Percentiles rank a stretch among this genome's conserved stretches.
phyloP scores from a whole-genome alignment of 2,329 filamentous ascomycete species.

The Beauveria rudraprayagi region DNA sequence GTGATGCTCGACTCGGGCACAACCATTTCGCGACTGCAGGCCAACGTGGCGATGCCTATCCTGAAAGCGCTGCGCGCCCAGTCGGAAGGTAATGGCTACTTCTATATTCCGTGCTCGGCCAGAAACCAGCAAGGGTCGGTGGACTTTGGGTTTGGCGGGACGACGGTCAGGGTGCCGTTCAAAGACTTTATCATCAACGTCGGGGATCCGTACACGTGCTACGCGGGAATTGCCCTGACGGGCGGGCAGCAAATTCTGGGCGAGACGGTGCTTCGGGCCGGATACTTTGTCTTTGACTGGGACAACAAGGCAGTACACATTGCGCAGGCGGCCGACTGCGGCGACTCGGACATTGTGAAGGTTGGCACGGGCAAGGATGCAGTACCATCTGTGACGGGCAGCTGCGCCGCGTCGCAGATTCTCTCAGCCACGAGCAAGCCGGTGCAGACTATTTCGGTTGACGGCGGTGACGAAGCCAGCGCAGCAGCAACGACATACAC shows the following conservation, averaged over 20 bases:
- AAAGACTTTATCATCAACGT: constrained; percentile 43
- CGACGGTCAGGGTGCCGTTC: constrained; percentile 34
- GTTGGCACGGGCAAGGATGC: constrained; percentile 25
- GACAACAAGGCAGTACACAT: constrained; percentile 34
- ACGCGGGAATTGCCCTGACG: constrained; percentile 32
- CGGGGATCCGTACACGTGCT: constrained; percentile 28
- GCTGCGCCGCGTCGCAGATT: constrained; percentile 27
- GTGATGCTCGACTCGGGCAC: constrained; percentile 47
- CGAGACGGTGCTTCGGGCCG: constrained; percentile 34
- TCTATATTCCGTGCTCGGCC: constrained; percentile 34
- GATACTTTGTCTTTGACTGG: constrained; percentile 40
- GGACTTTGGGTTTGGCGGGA: constrained; percentile 39
- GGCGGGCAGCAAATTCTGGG: constrained; percentile 36
- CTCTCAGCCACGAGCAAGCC: constrained; percentile 1
- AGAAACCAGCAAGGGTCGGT: constrained; percentile 31
- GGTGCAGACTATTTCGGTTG: background rate
- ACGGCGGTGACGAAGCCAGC: background rate
- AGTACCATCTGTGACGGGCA: constrained; percentile 27
- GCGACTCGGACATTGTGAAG: constrained; percentile 28
- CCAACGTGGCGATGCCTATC: constrained; percentile 33
- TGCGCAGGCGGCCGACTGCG: constrained; percentile 34
- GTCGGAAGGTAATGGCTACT: constrained; percentile 35
- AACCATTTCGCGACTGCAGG: constrained; percentile 40
- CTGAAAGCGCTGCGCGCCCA: constrained; percentile 34
- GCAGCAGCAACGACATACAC: constrained; percentile 21